Percentiles rank a stretch among this genome's conserved stretches.
phyloP scores from a whole-genome alignment of 2,329 filamentous ascomycete species.

The Lecanosticta acicola region DNA sequence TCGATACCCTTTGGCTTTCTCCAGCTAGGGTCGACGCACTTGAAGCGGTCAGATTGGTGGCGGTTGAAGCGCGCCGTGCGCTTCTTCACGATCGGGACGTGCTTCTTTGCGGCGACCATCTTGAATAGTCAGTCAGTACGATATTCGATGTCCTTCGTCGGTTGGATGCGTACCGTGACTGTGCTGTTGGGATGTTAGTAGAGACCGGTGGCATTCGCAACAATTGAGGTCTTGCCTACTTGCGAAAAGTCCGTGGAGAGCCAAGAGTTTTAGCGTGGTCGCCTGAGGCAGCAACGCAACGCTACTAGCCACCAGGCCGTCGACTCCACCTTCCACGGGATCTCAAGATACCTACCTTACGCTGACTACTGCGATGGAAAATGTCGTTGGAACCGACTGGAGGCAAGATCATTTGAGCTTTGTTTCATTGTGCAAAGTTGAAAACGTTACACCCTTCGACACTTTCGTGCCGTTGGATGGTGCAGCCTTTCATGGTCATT shows the following conservation, averaged over 20 bases:
- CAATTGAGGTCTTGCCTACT: conserved; percentile 1
- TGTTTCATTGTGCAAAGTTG: no score
- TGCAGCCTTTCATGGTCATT: neutral
- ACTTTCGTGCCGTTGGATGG: no score
- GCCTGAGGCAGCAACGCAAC: conserved; percentile 2
- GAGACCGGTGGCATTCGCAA: neutral
- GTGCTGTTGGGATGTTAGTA: conserved; percentile 17
- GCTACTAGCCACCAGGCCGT: neutral
- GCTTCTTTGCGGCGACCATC: conserved; percentile 99
- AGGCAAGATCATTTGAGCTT: no score
- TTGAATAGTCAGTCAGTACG: conserved; percentile 34
- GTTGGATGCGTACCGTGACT: conserved; percentile 13
- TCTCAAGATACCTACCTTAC: no score
- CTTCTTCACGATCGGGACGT: conserved; percentile 99
- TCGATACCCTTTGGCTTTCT: conserved; percentile 99
- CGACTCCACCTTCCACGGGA: no score
- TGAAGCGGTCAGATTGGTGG: conserved; percentile 97
- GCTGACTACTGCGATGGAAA: no score
- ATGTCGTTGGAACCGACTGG: no score
- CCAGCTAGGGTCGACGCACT: conserved; percentile 84
- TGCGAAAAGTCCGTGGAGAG: neutral
- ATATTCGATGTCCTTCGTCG: conserved; percentile 5
- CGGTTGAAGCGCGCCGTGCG: conserved; percentile 95
- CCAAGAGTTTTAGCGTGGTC: neutral
- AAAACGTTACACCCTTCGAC: no score